Evolutionary conservation across 805 yeast genomes (phyloP), one percentile per base, ranked within the genome.

Genomic region (Candida peoriensis): DNA sequence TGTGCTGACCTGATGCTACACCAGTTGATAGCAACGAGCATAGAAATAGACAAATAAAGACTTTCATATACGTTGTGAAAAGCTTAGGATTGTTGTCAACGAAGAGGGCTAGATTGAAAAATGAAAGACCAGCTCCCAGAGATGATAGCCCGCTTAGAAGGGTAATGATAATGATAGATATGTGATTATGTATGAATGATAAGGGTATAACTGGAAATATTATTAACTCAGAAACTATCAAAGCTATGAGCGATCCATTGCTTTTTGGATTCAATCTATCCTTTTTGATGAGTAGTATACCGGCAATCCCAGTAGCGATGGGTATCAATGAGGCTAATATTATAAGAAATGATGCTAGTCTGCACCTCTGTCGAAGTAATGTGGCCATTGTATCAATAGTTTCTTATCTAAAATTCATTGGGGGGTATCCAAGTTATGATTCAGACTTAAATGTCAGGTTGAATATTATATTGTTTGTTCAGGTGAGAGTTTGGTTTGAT

Each of bases 91-190:
- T 9, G 8, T 20, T 30, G 19, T 20, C 20, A 15, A 25, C 11
- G 21, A 25, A 33, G 7, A 21, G 26, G 4, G 28, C 25, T 12
- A 35, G 12, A 28, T 34, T 35, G 28, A 49, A 20, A 10, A 37
- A 33, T 12, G 43, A 37, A 35, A 52, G 48, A 13, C 55, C 52
- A 30, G 57, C 51, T 46, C 54, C 54, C 28, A 50, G 32, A 15
- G 49, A 13, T 17, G 21, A 38, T n/a, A n/a, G n/a, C n/a, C n/a
- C n/a, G 13, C 3, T 24, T 14, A 12, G 20, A 9, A 13, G 34
- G 17, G 6, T 26, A 26, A n/a, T 11, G 32, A 23, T n/a, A 34
- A 18, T n/a, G 34, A 23, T 11, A 29, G 15, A 8, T 28, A n/a
- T 12, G 28, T 25, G 20, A 25, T 5, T n/a, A 8, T 15, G 28